These are phyloP conservation scores for Venturiaceae sp. DNA, from an alignment of 2,329 filamentous ascomycete species.

Conservation along the genomic window DNA sequence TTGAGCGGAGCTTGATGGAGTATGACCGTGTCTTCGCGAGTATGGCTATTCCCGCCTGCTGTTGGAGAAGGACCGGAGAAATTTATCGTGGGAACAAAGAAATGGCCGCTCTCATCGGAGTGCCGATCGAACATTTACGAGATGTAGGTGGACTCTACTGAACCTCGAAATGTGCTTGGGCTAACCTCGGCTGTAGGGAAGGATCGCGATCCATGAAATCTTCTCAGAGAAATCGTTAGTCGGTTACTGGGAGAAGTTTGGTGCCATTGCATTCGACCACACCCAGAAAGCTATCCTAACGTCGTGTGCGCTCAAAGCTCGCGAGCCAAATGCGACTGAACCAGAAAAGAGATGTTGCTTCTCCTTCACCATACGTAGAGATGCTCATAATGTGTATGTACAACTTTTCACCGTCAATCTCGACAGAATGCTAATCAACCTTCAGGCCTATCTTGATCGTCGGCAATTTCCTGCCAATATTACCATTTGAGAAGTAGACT, in stretches of 20 bases:
- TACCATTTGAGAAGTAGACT: conserved; percentile 21
- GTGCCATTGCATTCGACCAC: conserved; percentile 91
- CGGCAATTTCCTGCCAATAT: conserved; percentile 90
- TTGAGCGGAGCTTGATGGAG: conserved; percentile 91
- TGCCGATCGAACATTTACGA: conserved; percentile 80
- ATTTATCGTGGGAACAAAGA: conserved; percentile 97
- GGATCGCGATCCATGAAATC: conserved; percentile 90
- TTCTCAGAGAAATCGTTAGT: conserved; percentile 91
- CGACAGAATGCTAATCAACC: conserved; percentile 22
- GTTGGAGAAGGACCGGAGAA: conserved; percentile 92
- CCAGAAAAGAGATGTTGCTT: conserved; percentile 88
- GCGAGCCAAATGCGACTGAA: conserved; percentile 47
- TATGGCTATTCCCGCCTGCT: conserved; percentile 97
- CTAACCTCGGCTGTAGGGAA: conserved; percentile 54
- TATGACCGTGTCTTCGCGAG: conserved; percentile 97
- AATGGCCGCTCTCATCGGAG: conserved; percentile 93
- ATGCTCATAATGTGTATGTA: conserved; percentile 91
- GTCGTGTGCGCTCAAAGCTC: conserved; percentile 82
- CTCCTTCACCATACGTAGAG: conserved; percentile 90
- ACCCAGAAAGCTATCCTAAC: conserved; percentile 92
- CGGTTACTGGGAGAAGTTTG: conserved; percentile 98
- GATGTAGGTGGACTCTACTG: conserved; percentile 54
- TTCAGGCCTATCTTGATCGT: conserved; percentile 82
- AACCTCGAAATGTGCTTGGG: background rate
- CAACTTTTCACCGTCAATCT: conserved; percentile 8